Conservation (phyloP, 441 rosid species). For the Adansonia grandidieri region DNA sequence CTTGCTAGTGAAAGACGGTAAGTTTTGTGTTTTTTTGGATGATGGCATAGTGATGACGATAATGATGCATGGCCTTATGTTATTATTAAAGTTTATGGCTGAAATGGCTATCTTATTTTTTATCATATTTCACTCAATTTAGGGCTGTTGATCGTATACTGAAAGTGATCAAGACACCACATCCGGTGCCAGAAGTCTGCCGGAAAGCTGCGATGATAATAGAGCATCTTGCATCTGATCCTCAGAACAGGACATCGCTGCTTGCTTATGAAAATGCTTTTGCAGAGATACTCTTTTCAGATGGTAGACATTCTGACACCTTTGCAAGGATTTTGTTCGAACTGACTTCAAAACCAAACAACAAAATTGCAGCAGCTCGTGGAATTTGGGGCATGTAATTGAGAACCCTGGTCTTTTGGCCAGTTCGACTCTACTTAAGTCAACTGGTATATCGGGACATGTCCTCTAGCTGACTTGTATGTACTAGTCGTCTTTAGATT, state of each 20-base stretch:
- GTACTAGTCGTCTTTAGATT: conserved; percentile 15
- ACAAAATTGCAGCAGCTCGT: conserved; percentile 84
- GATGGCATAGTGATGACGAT: background rate
- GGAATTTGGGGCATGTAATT: conserved; percentile 93
- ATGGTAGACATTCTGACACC: conserved; percentile 79
- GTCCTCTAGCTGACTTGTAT: conserved; percentile 17
- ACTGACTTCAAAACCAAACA: conserved; percentile 85
- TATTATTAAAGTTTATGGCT: background rate
- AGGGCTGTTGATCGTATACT: conserved; percentile 94
- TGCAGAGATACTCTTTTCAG: conserved; percentile 84
- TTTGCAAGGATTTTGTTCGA: conserved; percentile 89
- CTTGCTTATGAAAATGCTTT: conserved; percentile 88
- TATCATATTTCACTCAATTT: conserved; percentile 27
- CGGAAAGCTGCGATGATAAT: conserved; percentile 92
- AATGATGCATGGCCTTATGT: background rate
- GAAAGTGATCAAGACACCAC: conserved; percentile 80
- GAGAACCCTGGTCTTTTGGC: background rate
- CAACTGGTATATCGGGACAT: background rate
- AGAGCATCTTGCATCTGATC: conserved; percentile 89
- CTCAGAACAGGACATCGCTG: conserved; percentile 75
- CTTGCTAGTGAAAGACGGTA: too few relatives aligned
- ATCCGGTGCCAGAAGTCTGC: conserved; percentile 92
- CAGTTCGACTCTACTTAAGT: background rate
- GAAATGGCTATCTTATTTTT: background rate
- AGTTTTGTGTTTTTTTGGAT: background rate